phyloP scores from a whole-genome alignment of 768 basidiomycete species.

The Ramaria sp. region DNA sequence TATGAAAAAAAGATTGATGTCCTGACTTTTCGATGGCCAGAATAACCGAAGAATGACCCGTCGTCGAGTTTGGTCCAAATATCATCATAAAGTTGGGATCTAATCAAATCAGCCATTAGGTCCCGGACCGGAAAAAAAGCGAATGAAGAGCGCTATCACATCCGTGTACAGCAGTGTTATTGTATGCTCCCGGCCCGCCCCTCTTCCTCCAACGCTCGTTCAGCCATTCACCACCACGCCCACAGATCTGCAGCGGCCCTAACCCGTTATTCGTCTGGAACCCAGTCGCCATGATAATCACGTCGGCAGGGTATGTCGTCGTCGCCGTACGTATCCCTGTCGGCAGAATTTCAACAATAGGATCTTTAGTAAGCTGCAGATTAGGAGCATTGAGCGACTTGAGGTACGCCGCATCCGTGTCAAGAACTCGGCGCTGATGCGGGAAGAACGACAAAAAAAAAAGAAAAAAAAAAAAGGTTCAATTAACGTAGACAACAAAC shows the following conservation, averaged over 20 bases:
- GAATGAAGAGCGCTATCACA: neutral
- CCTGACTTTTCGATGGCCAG: slow-evolving; percentile 12
- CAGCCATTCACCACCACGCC: slow-evolving; percentile 11
- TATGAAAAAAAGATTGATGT: neutral
- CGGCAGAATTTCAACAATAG: slow-evolving; percentile 10
- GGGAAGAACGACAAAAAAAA: too few species aligned
- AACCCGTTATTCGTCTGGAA: slow-evolving; percentile 1
- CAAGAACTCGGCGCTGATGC: slow-evolving; percentile 17
- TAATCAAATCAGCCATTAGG: neutral
- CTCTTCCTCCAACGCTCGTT: slow-evolving; percentile 10
- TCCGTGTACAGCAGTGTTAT: slow-evolving; percentile 3
- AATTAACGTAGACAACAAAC: too few species aligned
- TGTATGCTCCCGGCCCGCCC: slow-evolving; percentile 13
- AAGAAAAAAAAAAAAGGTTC: too few species aligned
- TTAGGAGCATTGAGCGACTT: slow-evolving; percentile 12
- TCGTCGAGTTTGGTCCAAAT: slow-evolving; percentile 16
- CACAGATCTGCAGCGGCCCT: slow-evolving; percentile 13
- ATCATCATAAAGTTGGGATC: slow-evolving; percentile 14
- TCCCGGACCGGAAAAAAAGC: neutral
- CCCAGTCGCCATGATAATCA: slow-evolving; percentile 15
- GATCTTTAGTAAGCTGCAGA: slow-evolving; percentile 13
- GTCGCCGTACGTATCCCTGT: slow-evolving; percentile 12
- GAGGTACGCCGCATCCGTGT: slow-evolving; percentile 13
- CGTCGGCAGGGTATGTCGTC: slow-evolving; percentile 13
- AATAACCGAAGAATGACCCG: slow-evolving; percentile 17